phyloP scores from a whole-genome alignment of 805 yeast species.

The Candida tallmaniae region DNA sequence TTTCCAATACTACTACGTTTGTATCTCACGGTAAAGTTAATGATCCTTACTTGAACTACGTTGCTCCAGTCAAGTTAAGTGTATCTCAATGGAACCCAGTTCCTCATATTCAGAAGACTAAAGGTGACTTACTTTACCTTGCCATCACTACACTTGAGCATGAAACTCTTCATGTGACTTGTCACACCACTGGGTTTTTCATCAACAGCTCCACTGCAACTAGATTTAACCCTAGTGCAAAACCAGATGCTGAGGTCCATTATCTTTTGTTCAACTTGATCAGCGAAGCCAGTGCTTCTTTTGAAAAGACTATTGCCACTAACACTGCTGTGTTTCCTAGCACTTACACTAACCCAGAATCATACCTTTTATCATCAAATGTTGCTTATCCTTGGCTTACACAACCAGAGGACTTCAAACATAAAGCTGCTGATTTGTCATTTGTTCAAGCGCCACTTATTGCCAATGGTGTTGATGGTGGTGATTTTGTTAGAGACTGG shows the following conservation, averaged over 20 bases:
- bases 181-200: conserved; percentile 74
- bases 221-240: conserved; percentile 64
- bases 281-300: conserved; percentile 59
- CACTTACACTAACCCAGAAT: conserved; percentile 43
- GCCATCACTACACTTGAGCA: conserved; percentile 75
- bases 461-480: conserved; percentile 55
- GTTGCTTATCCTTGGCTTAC: conserved; percentile 78
- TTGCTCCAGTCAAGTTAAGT: conserved; percentile 51
- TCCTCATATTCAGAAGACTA: conserved; percentile 51
- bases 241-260: conserved; percentile 26
- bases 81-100: conserved; percentile 88
- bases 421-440: conserved; percentile 56
- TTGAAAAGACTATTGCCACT: conserved; percentile 46
- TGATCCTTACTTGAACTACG: conserved; percentile 22
- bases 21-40: conserved; percentile 25
- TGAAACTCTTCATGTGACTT: conserved; percentile 73
- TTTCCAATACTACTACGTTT: conserved; percentile 6
- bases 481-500: conserved; percentile 67
- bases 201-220: conserved; percentile 65
- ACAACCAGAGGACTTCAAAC: conserved; percentile 14
- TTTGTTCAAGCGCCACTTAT: conserved; percentile 55
- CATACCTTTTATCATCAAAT: conserved; percentile 59
- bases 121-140: conserved; percentile 80
- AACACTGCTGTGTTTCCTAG: conserved; percentile 45
- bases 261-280: conserved; percentile 61